A percentile compares a stretch with the other conserved stretches of the same genome.
Conservation (phyloP, 768 basidiomycete species). For the Russula olivacea region DNA sequence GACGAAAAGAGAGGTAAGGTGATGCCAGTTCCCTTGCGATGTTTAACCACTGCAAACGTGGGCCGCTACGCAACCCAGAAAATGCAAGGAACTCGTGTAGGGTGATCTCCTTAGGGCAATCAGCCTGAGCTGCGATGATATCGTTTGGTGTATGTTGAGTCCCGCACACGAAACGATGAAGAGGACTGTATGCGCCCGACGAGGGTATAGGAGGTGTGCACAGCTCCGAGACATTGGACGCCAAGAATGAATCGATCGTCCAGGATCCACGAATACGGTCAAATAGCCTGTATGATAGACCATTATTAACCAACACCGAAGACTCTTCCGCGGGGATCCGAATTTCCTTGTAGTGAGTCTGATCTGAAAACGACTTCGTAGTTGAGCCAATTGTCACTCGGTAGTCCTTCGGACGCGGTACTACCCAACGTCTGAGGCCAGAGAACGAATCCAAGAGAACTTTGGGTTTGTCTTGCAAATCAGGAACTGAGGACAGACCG, state of each 20-base stretch:
- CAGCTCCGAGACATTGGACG: not conserved
- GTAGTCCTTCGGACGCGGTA: not conserved
- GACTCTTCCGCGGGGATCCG: constrained; percentile 1
- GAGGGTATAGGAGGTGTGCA: constrained; percentile 2
- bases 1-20: constrained; percentile 36
- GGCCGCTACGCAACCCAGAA: constrained; percentile 41
- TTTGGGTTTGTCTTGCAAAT: not conserved
- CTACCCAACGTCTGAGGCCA: constrained; percentile 4
- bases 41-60: constrained; percentile 46
- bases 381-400: constrained; percentile 15
- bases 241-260: not conserved
- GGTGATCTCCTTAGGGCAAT: constrained; percentile 37
- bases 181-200: not conserved
- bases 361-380: constrained; percentile 1
- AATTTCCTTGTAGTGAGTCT: constrained; percentile 5
- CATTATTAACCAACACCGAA: constrained; percentile 5
- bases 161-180: not conserved
- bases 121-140: constrained; percentile 39
- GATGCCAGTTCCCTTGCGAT: constrained; percentile 43
- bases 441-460: not conserved
- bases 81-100: constrained; percentile 46
- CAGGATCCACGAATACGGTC: not conserved
- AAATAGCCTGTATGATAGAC: constrained; percentile 8
- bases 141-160: constrained; percentile 35
- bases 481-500: not conserved